Evolutionary conservation across 2,329 filamentous ascomycete genomes (phyloP).

Genomic region (Sclerotinia sclerotiorum): DNA sequence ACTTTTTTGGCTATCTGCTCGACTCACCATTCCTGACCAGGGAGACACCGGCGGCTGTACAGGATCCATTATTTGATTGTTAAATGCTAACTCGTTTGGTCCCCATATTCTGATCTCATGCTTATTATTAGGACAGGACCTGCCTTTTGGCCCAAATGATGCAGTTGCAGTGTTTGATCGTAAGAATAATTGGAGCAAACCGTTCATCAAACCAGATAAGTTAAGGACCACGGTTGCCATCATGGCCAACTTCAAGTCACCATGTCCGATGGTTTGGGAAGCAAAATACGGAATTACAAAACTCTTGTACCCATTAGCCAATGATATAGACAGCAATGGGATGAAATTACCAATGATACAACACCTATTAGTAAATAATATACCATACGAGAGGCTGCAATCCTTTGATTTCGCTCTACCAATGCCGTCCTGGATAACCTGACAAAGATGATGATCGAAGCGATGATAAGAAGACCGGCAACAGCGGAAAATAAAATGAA

Average conservation of each 20-base stretch:
- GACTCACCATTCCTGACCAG: constrained; percentile 25
- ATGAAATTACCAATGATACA: constrained; percentile 55
- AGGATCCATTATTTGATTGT: constrained; percentile 35
- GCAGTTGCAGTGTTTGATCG: constrained; percentile 61
- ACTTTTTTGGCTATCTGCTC: constrained; percentile 31
- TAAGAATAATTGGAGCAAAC: constrained; percentile 65
- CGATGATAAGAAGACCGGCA: constrained; percentile 50
- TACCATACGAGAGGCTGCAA: constrained; percentile 67
- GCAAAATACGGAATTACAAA: constrained; percentile 65
- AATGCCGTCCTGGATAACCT: constrained; percentile 55
- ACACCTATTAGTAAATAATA: constrained; percentile 60
- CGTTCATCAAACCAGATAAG: constrained; percentile 63
- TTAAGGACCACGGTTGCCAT: constrained; percentile 66
- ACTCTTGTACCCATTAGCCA: constrained; percentile 46
- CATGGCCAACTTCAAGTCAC: constrained; percentile 56
- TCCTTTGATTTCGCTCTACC: constrained; percentile 59
- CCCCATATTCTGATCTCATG: constrained; percentile 50
- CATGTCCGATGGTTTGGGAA: constrained; percentile 50
- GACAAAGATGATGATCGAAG: constrained; percentile 55
- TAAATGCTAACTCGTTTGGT: constrained; percentile 42
- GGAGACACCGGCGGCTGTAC: constrained; percentile 31
- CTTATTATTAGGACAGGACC: constrained; percentile 51
- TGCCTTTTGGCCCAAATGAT: constrained; percentile 50
- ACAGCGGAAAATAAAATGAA: constrained; percentile 55
- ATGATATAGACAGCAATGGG: constrained; percentile 16